Conservation (phyloP, 805 yeast species). For the Brettanomyces custersianus region DNA sequence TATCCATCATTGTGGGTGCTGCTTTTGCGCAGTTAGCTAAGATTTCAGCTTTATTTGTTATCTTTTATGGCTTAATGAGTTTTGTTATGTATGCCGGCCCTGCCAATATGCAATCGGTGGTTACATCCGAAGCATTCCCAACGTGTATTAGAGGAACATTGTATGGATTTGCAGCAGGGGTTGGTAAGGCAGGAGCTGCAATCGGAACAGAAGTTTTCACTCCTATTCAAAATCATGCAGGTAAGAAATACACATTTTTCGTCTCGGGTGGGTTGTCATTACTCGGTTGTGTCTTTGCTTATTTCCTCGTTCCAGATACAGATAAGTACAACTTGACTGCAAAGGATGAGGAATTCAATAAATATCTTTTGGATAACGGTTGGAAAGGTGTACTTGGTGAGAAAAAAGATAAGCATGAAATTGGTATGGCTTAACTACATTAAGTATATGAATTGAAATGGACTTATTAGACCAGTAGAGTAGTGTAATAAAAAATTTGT, state of each 20-base stretch:
- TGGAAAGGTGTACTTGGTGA: slow-evolving; percentile 38
- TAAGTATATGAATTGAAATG: too few species aligned
- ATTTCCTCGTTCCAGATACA: slow-evolving; percentile 37
- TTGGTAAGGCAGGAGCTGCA: slow-evolving; percentile 45
- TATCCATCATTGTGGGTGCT: slow-evolving; percentile 38
- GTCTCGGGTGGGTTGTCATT: slow-evolving; percentile 36
- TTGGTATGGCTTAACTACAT: too few species aligned
- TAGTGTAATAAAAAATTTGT: too few species aligned
- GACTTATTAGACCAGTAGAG: too few species aligned
- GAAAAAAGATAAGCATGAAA: slow-evolving; percentile 11
- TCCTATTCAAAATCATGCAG: slow-evolving; percentile 34
- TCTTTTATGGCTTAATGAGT: slow-evolving; percentile 38
- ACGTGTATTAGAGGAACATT: slow-evolving; percentile 41
- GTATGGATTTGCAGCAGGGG: slow-evolving; percentile 40
- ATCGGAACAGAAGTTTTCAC: slow-evolving; percentile 39
- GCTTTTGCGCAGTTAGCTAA: slow-evolving; percentile 20
- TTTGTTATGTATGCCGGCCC: slow-evolving; percentile 39
- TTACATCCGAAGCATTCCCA: slow-evolving; percentile 37
- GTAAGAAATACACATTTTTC: slow-evolving; percentile 38
- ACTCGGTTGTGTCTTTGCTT: slow-evolving; percentile 18
- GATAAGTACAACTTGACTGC: slow-evolving; percentile 35
- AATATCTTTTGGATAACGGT: slow-evolving; percentile 34
- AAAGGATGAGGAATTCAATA: slow-evolving; percentile 36
- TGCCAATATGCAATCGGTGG: slow-evolving; percentile 37
- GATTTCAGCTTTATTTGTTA: slow-evolving; percentile 30